phyloP scores from a whole-genome alignment of 176 grass and related monocot genomes.

The Musa schizocarpa region DNA sequence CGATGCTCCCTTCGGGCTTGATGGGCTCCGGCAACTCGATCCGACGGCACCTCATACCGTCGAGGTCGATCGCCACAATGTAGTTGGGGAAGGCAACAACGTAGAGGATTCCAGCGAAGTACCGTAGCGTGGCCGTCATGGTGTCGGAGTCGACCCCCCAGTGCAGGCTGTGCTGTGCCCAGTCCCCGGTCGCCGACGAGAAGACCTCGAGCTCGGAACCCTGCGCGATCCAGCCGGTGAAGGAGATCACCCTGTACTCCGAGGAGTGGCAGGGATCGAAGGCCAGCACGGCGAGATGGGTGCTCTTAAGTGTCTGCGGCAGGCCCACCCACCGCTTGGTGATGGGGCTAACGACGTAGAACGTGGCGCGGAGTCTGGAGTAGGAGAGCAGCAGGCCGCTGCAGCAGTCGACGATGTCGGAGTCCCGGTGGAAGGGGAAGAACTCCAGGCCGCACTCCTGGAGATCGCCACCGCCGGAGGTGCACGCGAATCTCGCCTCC shows the following conservation, averaged over 20 bases:
- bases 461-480: constrained; percentile 14
- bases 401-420: constrained; percentile 32
- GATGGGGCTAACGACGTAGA: constrained; percentile 51
- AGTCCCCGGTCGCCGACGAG: constrained; percentile 1
- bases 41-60: constrained; percentile 29
- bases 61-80: constrained; percentile 10
- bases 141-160: not conserved
- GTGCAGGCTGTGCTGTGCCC: not conserved
- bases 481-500: constrained; percentile 6
- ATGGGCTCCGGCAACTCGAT: constrained; percentile 55
- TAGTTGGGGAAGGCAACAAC: constrained; percentile 4
- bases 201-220: constrained; percentile 13
- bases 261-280: constrained; percentile 10
- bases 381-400: constrained; percentile 55
- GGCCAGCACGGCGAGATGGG: constrained; percentile 13
- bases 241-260: constrained; percentile 11
- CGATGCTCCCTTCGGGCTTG: constrained; percentile 44
- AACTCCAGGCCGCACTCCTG: constrained; percentile 18
- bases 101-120: constrained; percentile 7
- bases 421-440: constrained; percentile 18
- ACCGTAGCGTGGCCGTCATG: not conserved
- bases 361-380: constrained; percentile 11
- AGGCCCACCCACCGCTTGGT: constrained; percentile 1
- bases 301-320: not conserved
- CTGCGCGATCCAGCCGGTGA: constrained; percentile 1